These are phyloP conservation scores for Letharia columbiana DNA, from an alignment of 495 filamentous ascomycete genomes.

Conservation along the genomic window DNA sequence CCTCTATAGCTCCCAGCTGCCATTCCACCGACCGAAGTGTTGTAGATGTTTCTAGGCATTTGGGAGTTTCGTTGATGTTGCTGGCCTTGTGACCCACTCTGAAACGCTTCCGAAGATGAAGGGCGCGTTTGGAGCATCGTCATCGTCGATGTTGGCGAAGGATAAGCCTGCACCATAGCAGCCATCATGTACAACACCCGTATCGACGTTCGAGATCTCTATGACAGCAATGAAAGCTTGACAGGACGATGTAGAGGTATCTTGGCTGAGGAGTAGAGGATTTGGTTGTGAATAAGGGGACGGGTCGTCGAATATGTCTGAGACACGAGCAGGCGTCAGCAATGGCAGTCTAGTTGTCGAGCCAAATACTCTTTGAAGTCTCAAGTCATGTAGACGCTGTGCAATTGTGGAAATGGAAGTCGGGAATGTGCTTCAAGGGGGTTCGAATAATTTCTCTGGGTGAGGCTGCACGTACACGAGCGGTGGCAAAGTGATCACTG, in stretches of 20 bases:
- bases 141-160: constrained; percentile 69
- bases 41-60: constrained; percentile 57
- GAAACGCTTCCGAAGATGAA: constrained; percentile 60
- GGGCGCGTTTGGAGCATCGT: constrained; percentile 77
- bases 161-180: constrained; percentile 84
- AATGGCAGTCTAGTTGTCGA: constrained; percentile 2
- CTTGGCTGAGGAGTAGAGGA: background rate
- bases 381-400: background rate
- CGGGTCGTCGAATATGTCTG: constrained; percentile 7
- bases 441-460: background rate
- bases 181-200: constrained; percentile 51
- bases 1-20: constrained; percentile 59
- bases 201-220: background rate
- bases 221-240: constrained; percentile 6
- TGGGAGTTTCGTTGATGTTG: constrained; percentile 49
- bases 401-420: constrained; percentile 2
- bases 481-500: constrained; percentile 5
- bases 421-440: constrained; percentile 9
- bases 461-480: constrained; percentile 14
- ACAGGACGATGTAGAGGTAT: constrained; percentile 11
- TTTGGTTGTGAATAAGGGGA: background rate
- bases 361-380: background rate
- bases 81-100: constrained; percentile 43
- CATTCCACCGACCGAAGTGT: constrained; percentile 42
- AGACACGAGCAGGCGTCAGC: constrained; percentile 7